Conservation (phyloP, 2,329 filamentous ascomycete species). For the Cordyceps pruinosa region DNA sequence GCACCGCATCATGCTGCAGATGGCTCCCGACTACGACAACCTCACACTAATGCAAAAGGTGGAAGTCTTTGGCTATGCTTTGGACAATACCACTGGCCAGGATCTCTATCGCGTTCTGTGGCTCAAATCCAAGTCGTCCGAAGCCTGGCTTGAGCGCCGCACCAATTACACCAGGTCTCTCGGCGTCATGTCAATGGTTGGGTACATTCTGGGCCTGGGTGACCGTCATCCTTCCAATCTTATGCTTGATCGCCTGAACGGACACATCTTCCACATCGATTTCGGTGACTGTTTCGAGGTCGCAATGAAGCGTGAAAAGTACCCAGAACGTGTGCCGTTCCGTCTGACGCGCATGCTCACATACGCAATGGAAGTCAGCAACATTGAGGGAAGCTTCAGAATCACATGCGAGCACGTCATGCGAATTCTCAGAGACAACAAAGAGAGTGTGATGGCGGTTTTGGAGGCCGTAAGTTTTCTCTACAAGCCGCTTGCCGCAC, state of each 20-base stretch:
- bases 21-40: slow-evolving; percentile 98
- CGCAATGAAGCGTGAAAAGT: slow-evolving; percentile 99
- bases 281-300: slow-evolving; percentile 99
- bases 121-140: slow-evolving; percentile 97
- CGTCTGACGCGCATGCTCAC: slow-evolving; percentile 97
- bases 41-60: slow-evolving; percentile 99
- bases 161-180: slow-evolving; percentile 98
- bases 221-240: slow-evolving; percentile 97
- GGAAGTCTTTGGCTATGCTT: slow-evolving; percentile 96
- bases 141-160: slow-evolving; percentile 92
- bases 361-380: slow-evolving; percentile 99
- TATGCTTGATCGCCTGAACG: slow-evolving; percentile 92
- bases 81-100: slow-evolving; percentile 98
- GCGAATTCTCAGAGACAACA: slow-evolving; percentile 92
- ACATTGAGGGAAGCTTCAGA: slow-evolving; percentile 96
- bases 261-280: slow-evolving; percentile 97
- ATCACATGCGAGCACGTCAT: slow-evolving; percentile 98
- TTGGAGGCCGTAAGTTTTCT: slow-evolving; percentile 81
- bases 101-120: slow-evolving; percentile 96
- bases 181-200: slow-evolving; percentile 99
- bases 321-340: slow-evolving; percentile 96
- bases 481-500: not conserved
- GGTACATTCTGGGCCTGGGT: slow-evolving; percentile 93
- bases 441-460: slow-evolving; percentile 97
- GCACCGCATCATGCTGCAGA: slow-evolving; percentile 98